Evolutionary conservation across 768 basidiomycete genomes (phyloP).

Genomic region (Pisolithus marmoratus): DNA sequence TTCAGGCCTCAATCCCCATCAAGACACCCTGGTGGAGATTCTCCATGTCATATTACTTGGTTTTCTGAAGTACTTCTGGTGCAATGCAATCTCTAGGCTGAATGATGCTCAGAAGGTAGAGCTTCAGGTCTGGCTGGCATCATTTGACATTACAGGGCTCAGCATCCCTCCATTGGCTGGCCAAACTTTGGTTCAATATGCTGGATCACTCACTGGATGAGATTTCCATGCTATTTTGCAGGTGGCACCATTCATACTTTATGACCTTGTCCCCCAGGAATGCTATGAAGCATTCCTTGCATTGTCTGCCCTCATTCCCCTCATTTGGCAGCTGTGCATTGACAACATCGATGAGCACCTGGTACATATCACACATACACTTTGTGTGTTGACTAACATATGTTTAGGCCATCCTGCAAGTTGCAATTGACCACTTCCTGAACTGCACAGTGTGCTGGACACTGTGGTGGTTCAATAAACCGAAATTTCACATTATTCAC

Average conservation of each 20-base stretch:
- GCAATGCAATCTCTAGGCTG: constrained; percentile 27
- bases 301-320: no score
- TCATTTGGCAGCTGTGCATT: constrained; percentile 32
- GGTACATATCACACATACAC: constrained; percentile 16
- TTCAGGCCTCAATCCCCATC: not conserved
- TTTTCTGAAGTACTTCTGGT: constrained; percentile 46
- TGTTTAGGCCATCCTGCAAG: constrained; percentile 16
- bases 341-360: constrained; percentile 26
- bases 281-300: no score
- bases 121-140: constrained; percentile 25
- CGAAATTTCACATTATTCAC: constrained; percentile 38
- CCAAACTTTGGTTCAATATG: no score
- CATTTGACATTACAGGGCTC: no score
- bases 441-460: constrained; percentile 23
- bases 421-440: constrained; percentile 33
- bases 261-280: no score
- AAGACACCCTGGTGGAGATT: constrained; percentile 29
- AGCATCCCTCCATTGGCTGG: no score
- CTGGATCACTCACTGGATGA: no score
- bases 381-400: not conserved
- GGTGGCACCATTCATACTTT: no score
- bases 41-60: constrained; percentile 41
- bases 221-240: no score
- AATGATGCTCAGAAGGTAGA: constrained; percentile 19
- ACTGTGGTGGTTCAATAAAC: constrained; percentile 35